Evolutionary conservation across 495 filamentous ascomycete species (phyloP), one percentile per base, ranked within the genome.

Genomic region (Glonium stellatum): DNA sequence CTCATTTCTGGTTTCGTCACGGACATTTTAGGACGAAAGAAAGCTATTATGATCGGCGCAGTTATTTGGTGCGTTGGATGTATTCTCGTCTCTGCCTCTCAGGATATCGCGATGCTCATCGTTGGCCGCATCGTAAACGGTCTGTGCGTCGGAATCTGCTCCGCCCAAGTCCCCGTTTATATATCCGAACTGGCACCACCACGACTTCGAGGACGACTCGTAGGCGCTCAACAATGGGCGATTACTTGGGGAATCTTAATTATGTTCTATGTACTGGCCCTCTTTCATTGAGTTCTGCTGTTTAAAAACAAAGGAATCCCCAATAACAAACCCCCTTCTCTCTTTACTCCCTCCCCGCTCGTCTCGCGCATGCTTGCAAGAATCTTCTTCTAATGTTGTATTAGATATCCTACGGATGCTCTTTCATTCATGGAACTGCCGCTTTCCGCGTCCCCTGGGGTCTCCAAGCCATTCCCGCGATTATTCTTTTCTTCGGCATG

Each of bases 61-160:
- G 23, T 83, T 25, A 79, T 87, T 44, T 88, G 84, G 85, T 51
- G 60, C 31, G 68, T 84, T 55, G 89, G 88, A n/a, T 87, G 79
- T 34, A 77, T 84, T 62, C 71, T 93, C 54, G 76, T 84, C 64
- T 85, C 79, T 64, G 86, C 87, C 18, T 75, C 87, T n/a, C 84
- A 88, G 57, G 84, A 87, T 69, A 84, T 89, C 54, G 77, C 77
- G 34, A 87, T 89, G 84, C 75, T 90, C n/a, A 82, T 84, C 39
- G 83, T 84, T 11, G 86, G 86, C 36, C 85, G 88, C 66, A 71
- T 89, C 56, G 82, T 90, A 75, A 90, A 90, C 75, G 88, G 87
- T 58, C 66, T 90, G 46, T 78, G 78, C 22, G 85, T 90, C 41
- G 88, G 87, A 65, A 85, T 90, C 66, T 86, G 82, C 72, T 88